Percentiles rank a stretch among this genome's conserved stretches.
Evolutionary conservation across 2,329 filamentous ascomycete genomes (phyloP).

Genomic region (Cladobotryum mycophilum): DNA sequence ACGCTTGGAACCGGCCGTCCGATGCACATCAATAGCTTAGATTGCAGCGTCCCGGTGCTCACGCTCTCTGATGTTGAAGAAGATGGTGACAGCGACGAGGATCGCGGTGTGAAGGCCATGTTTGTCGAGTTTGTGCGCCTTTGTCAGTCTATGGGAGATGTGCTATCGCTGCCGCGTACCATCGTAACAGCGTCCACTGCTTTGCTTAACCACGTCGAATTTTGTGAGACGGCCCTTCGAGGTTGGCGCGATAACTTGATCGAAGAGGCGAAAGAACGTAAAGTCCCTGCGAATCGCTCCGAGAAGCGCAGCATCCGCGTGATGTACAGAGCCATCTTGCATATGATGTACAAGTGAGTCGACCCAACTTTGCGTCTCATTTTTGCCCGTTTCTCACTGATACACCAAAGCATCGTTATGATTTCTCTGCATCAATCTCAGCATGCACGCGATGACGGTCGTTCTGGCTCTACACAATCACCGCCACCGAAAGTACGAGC

Average conservation of each 20-base stretch:
- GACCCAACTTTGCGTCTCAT: neutral
- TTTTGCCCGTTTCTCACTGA: neutral
- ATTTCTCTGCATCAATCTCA: slow-evolving; percentile 6
- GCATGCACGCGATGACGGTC: slow-evolving; percentile 3
- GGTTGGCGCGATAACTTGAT: slow-evolving; percentile 4
- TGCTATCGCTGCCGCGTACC: slow-evolving; percentile 12
- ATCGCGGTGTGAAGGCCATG: slow-evolving; percentile 13
- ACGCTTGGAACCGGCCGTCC: slow-evolving; percentile 16
- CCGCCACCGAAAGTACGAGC: slow-evolving; percentile 9
- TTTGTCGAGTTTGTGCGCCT: slow-evolving; percentile 17
- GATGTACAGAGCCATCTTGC: slow-evolving; percentile 5
- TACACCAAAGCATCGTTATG: slow-evolving; percentile 1
- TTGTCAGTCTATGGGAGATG: slow-evolving; percentile 16
- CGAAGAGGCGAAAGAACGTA: neutral
- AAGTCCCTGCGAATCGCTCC: neutral
- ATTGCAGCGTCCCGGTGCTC: slow-evolving; percentile 15
- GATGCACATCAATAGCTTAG: slow-evolving; percentile 17
- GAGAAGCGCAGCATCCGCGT: slow-evolving; percentile 6
- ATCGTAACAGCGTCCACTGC: neutral
- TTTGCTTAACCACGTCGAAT: slow-evolving; percentile 9
- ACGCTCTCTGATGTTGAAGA: slow-evolving; percentile 14
- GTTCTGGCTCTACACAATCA: slow-evolving; percentile 1
- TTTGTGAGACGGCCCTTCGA: slow-evolving; percentile 13
- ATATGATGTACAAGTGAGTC: slow-evolving; percentile 11
- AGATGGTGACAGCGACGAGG: slow-evolving; percentile 13